Base-by-base conservation (phyloP, 2,329 filamentous ascomycete genomes). In the Ascochyta koolunga region DNA sequence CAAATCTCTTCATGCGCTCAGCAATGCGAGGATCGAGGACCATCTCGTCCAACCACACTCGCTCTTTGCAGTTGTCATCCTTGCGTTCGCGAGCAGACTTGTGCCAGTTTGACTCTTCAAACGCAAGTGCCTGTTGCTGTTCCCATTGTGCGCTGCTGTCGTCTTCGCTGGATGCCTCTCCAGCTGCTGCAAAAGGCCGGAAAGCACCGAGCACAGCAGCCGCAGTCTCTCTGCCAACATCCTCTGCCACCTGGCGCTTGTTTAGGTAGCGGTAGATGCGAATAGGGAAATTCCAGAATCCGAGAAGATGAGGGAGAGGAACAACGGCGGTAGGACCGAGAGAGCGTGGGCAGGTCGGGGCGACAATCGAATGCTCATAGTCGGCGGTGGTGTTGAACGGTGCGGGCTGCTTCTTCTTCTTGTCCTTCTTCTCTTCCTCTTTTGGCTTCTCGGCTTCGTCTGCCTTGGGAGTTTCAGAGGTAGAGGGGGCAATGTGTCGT, bases 231-330 rank as follows among this genome's bases (percentile, higher is more conserved):
- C 90, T 88, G 45, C 95, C 95, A 56, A 97, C 87, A 39, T 88
- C 83, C 70, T 99, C 93, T 59, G 93, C 93, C n/a, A 96, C 82
- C 59, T 85, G 78, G 48, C 95, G 89, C 57, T 89, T 88, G 73
- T 89, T 96, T 56, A 99, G 81, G 82, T 93, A 99, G 61, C 95
- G 89, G 69, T 89, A 89, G 56, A 98, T 82, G 56, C 95, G 88
- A 61, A 87, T 89, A 0, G 92, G 90, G 2, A 93, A 97, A 78
- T 95, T 93, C 59, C 90, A 79, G 80, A 99, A 96, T 56, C 95
- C 95, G 25, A 99, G 88, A 54, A 97, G 84, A 73, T 98, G 93
- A 1, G 93, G 93, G 74, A 96, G 90, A 36, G 85, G 80, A 55
- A 99, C 83, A 13, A 89, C 82, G 21, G 83, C 80, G 5, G 89